phyloP scores from a whole-genome alignment of 2,329 filamentous ascomycete species.

The Aspergillus tanneri region DNA sequence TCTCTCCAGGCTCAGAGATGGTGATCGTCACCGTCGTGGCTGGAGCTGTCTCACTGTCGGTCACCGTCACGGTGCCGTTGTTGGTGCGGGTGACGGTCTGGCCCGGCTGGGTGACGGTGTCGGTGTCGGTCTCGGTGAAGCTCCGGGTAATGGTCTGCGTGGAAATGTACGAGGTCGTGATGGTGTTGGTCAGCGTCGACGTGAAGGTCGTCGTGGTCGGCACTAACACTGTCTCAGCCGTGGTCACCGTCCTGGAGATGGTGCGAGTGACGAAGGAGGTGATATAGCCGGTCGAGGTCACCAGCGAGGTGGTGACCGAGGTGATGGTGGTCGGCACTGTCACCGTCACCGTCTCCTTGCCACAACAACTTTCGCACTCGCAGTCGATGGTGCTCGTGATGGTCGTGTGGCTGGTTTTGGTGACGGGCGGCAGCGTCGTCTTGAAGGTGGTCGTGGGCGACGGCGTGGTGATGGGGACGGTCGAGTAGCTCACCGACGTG shows the following conservation, averaged over 20 bases:
- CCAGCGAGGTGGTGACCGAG: neutral
- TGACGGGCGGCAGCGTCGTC: neutral
- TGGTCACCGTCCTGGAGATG: neutral
- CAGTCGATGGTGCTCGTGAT: neutral
- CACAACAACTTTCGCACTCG: neutral
- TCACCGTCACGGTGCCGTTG: constrained; percentile 1
- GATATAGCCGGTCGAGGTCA: neutral
- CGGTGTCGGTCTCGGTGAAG: neutral
- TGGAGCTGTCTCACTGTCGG: neutral
- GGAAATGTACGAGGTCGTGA: neutral
- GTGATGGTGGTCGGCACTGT: neutral
- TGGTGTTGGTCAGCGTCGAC: neutral
- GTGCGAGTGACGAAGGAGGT: neutral
- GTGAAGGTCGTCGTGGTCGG: neutral
- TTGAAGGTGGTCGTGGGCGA: neutral
- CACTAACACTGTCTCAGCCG: neutral
- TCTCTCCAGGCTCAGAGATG: neutral
- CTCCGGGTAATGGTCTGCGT: neutral
- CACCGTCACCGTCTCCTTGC: neutral
- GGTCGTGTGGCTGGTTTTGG: neutral
- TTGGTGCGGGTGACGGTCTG: neutral
- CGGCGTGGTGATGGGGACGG: neutral
- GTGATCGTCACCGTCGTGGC: constrained; percentile 1
- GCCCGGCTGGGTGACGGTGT: neutral
- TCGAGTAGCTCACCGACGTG: neutral